Evolutionary conservation across 768 basidiomycete species (phyloP), one percentile per base, ranked within the genome.

Genomic region (Tylopilus intermedius): DNA sequence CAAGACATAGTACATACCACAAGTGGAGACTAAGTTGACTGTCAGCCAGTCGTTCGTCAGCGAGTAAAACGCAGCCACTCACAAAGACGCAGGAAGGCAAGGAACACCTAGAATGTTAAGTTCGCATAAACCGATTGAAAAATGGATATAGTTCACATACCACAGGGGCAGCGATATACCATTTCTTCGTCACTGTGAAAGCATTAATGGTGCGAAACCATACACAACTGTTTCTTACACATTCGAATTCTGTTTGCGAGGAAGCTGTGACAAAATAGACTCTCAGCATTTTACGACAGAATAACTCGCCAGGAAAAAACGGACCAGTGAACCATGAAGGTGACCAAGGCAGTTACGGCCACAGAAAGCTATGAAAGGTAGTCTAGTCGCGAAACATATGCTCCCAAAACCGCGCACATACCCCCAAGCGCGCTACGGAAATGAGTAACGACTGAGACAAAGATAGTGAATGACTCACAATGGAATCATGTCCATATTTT

Each of bases 171-270:
- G 67, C 67, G 3, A 65, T 40, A 38, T 69, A 70, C 67, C 65
- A 71, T 30, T 33, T 67, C 51, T 69, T 69, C 24, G 66, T 69
- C 54, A 69, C 67, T 69, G 35, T 1, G 27, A 47, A 45, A 2
- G 1, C 0, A 30, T 67, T 27, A 67, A 54, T 1, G 24, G 51
- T 14, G 21, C 24, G n/a, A 1, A 0, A 18, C 27, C 30, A 41
- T 2, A 5, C 5, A 2, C 13, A 14, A 26, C 11, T 3, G 42
- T n/a, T 15, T 14, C 67, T 56, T 58, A 69, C 67, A 49, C 66
- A 62, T 67, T n/a, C 69, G 61, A 32, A 69, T 65, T 55, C 67
- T 60, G 56, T 69, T 69, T 2, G 67, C 67, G 33, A 70, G 70
- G 60, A 69, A 69, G 27, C 67, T 68, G 24, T 2, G 2, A 39